These are phyloP conservation scores for Ophiognomonia clavigignenti-juglandacearum DNA, from an alignment of 2,329 filamentous ascomycete species.

Conservation along the genomic window DNA sequence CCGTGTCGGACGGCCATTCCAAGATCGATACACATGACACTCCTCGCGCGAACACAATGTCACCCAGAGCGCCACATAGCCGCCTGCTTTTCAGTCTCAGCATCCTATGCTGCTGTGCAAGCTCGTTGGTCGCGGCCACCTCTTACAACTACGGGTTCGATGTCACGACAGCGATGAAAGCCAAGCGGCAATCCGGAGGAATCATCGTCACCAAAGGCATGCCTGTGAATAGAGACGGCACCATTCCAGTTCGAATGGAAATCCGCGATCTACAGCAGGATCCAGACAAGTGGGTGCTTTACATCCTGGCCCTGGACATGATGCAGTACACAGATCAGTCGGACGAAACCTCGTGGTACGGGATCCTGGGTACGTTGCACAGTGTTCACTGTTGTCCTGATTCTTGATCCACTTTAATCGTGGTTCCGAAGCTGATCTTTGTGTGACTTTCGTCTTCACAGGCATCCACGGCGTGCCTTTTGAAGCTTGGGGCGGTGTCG, in stretches of 20 bases:
- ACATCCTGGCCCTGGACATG: conserved; percentile 67
- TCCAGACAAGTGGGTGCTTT: conserved; percentile 68
- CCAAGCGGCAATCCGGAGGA: conserved; percentile 32
- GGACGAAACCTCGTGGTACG: conserved; percentile 67
- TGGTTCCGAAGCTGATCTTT: conserved; percentile 7
- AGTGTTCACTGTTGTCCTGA: neutral
- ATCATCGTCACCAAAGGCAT: conserved; percentile 39
- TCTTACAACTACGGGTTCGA: conserved; percentile 51
- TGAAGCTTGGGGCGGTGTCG: conserved; percentile 47
- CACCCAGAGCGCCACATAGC: neutral
- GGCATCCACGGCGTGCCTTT: conserved; percentile 78
- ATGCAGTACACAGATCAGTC: conserved; percentile 65
- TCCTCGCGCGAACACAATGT: conserved; percentile 1
- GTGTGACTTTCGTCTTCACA: conserved; percentile 26
- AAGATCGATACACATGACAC: neutral
- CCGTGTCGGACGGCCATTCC: neutral
- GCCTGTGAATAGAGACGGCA: conserved; percentile 24
- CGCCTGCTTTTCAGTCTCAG: conserved; percentile 8
- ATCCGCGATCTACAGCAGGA: conserved; percentile 62
- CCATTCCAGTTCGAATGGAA: conserved; percentile 52
- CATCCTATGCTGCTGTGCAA: conserved; percentile 12
- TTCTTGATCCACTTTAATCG: conserved; percentile 2
- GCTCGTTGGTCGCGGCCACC: conserved; percentile 16
- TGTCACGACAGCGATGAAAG: conserved; percentile 27
- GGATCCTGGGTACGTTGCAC: conserved; percentile 60